phyloP scores from a whole-genome alignment of 2,329 filamentous ascomycete species.

The Venturia aucupariae region DNA sequence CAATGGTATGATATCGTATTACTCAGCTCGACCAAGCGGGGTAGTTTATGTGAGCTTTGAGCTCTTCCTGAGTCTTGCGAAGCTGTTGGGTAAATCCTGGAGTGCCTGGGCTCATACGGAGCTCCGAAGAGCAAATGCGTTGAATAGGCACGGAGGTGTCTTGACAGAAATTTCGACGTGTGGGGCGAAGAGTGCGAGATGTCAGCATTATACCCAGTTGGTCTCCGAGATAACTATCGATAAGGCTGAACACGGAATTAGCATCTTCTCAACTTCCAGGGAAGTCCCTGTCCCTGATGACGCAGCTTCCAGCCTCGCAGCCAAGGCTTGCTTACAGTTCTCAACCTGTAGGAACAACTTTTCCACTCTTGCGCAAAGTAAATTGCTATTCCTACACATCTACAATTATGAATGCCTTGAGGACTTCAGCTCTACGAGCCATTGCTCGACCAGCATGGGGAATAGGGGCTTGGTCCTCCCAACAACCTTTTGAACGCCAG shows the following conservation, averaged over 20 bases:
- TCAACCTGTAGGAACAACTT: not conserved
- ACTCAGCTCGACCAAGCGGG: too few species aligned
- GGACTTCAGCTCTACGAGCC: not conserved
- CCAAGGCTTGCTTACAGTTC: not conserved
- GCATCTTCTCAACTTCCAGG: not conserved
- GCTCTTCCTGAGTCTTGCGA: too few species aligned
- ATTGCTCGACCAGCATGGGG: not conserved
- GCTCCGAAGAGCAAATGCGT: too few species aligned
- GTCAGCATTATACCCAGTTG: slow-evolving; percentile 3
- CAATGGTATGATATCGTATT: too few species aligned
- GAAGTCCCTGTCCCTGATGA: not conserved
- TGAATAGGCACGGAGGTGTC: too few species aligned
- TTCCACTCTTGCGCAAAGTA: not conserved
- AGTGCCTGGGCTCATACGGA: too few species aligned
- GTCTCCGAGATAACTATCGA: not conserved
- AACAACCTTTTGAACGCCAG: not conserved
- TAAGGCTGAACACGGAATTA: not conserved
- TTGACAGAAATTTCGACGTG: not conserved
- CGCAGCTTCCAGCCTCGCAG: not conserved
- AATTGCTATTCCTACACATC: not conserved
- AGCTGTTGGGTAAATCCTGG: too few species aligned
- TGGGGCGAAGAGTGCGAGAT: not conserved
- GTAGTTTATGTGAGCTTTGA: too few species aligned
- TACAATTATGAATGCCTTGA: not conserved
- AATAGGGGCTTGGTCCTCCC: not conserved